These are phyloP conservation scores for Coemansia sp. DNA, from an alignment of 192 early-diverging fungal genomes.

Conservation along the genomic window DNA sequence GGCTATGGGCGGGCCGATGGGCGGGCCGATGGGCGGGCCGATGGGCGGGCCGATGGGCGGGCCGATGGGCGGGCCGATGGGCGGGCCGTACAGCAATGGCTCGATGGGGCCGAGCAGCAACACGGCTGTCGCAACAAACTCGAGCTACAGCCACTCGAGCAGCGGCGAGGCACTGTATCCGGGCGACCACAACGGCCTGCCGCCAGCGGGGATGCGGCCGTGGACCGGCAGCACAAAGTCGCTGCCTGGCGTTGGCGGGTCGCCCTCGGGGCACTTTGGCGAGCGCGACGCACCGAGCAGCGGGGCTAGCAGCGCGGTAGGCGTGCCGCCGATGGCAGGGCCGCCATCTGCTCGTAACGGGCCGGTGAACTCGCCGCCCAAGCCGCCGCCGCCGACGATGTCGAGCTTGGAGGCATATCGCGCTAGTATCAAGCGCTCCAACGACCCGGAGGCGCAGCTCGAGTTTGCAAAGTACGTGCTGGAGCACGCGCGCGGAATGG, in stretches of 20 bases:
- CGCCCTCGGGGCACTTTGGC: conserved; percentile 15
- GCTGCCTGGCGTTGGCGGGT: conserved; percentile 18
- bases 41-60: too few relatives aligned
- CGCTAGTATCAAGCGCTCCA: conserved; percentile 48
- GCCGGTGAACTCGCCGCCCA: conserved; percentile 12
- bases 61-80: too few relatives aligned
- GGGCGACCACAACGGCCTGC: conserved; percentile 3
- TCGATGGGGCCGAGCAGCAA: too few relatives aligned
- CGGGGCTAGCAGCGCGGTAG: conserved; percentile 36
- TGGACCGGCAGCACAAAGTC: conserved; percentile 45
- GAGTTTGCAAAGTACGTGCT: conserved; percentile 87
- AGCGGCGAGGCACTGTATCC: conserved; percentile 24
- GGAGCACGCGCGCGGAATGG: conserved; percentile 66
- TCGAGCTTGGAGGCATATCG: conserved; percentile 46
- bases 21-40: too few relatives aligned
- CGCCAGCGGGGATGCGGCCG: conserved; percentile 23
- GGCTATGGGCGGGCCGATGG: neutral
- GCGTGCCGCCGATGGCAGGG: conserved; percentile 29
- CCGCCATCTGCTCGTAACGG: conserved; percentile 19
- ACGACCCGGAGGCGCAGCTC: conserved; percentile 73
- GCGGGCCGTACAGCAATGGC: too few relatives aligned
- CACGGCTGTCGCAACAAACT: neutral
- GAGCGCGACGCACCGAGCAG: conserved; percentile 37
- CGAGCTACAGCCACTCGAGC: conserved; percentile 23
- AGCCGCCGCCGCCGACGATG: conserved; percentile 33